Evolutionary conservation across 1,284 basidiomycete species (phyloP), one percentile per base, ranked within the genome.

Genomic region (Cutaneotrichosporon sp.): DNA sequence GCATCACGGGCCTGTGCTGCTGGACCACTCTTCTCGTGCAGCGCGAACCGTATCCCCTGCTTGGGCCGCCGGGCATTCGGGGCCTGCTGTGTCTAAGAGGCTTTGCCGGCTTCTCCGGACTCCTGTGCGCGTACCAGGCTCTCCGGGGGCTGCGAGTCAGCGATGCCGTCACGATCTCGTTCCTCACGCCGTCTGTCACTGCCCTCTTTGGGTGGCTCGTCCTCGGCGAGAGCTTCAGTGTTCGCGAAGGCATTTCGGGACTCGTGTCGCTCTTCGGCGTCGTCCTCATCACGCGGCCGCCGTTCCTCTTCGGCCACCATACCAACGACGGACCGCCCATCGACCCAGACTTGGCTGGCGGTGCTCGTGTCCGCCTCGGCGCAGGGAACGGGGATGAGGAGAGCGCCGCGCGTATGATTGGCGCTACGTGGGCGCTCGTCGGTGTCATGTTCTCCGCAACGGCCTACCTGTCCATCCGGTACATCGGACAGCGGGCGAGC

Each of bases 131-230:
- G 2, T 90, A 89, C 68, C 86, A 83, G 65, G 81, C 84, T 1
- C 74, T 89, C 11, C 78, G 83, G 54, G 84, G 81, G 58, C 77
- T 87, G 20, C 82, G 84, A 0, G 75, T 90, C 0, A 85, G 85
- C 11, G 88, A 90, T 66, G 82, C 85, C 0, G 85, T 84, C 0
- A 85, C 87, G 14, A 76, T 92, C 45, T 84, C 83, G 0, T 90
- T 90, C 74, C 77, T 92, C 9, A 72, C 80, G 0, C 89, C 89
- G 0, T 79, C 84, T 51, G 77, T 80, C 10, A 87, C 86, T 0
- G 83, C 82, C 0, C 66, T 89, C n/a, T 74, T 84, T 2, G 88
- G 84, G 0, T 81, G 81, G 6, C 53, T 89, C 2, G 76, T 90
- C 22, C 75, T 92, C 8, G 78, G 80, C 16, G 88, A 91, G 65